Conservation (phyloP, 208 protist genomes). For the Sergeia podlipaevii region DNA sequence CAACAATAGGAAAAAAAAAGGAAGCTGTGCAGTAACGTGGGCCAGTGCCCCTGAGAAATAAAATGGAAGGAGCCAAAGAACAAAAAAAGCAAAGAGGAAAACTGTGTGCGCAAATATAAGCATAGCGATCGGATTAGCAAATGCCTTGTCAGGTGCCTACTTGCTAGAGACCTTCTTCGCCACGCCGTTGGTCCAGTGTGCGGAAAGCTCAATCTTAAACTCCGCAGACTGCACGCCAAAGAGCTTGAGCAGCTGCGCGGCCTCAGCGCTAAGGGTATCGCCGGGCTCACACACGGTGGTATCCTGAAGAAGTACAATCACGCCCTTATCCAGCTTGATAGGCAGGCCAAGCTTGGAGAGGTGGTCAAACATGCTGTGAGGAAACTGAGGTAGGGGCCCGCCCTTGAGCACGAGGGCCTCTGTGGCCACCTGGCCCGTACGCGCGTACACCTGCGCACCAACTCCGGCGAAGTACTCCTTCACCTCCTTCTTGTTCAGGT, state of each 20-base stretch:
- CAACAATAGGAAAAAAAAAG: too few relatives aligned
- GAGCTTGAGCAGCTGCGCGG: slow-evolving; percentile 87
- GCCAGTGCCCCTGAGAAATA: too few relatives aligned
- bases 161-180: slow-evolving; percentile 55
- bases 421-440: slow-evolving; percentile 75
- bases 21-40: too few relatives aligned
- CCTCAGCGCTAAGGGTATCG: slow-evolving; percentile 88
- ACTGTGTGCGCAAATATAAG: too few relatives aligned
- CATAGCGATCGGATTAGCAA: too few relatives aligned
- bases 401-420: slow-evolving; percentile 65
- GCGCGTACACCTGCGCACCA: slow-evolving; percentile 78
- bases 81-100: too few relatives aligned
- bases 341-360: slow-evolving; percentile 89
- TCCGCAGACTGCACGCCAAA: slow-evolving; percentile 79
- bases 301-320: slow-evolving; percentile 88
- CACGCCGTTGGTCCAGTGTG: slow-evolving; percentile 86
- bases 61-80: too few relatives aligned
- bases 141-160: too few relatives aligned
- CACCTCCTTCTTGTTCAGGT: slow-evolving; percentile 85
- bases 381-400: slow-evolving; percentile 84
- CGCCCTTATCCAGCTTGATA: slow-evolving; percentile 87
- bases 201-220: slow-evolving; percentile 83
- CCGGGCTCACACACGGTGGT: slow-evolving; percentile 87
- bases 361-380: slow-evolving; percentile 92
- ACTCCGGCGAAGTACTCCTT: slow-evolving; percentile 87